phyloP scores from a whole-genome alignment of 208 protist species.

The Crithidia thermophila region DNA sequence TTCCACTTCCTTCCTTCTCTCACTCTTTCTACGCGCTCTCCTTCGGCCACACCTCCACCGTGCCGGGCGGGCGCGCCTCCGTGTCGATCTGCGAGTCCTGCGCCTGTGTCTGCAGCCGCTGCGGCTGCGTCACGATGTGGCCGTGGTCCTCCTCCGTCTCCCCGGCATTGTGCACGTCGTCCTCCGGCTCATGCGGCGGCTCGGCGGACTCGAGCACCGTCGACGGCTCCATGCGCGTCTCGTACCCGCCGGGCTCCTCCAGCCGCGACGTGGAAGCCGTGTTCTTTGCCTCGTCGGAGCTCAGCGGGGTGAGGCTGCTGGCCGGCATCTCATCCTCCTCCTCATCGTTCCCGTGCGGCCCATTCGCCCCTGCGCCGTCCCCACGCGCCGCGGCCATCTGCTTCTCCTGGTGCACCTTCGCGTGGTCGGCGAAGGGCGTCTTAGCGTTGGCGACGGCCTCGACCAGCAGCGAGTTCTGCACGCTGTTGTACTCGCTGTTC shows the following conservation, averaged over 20 bases:
- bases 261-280: neutral
- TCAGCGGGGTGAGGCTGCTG: slow-evolving; percentile 16
- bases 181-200: slow-evolving; percentile 24
- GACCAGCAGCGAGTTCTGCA: slow-evolving; percentile 59
- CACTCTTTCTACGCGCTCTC: neutral
- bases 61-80: slow-evolving; percentile 10
- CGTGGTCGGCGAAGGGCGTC: slow-evolving; percentile 41
- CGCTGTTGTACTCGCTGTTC: slow-evolving; percentile 62
- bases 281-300: slow-evolving; percentile 8
- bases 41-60: slow-evolving; percentile 11
- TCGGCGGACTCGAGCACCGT: slow-evolving; percentile 10
- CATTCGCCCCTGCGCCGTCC: neutral
- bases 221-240: slow-evolving; percentile 9
- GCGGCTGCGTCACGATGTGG: slow-evolving; percentile 38
- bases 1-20: neutral
- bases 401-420: slow-evolving; percentile 23
- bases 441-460: slow-evolving; percentile 44
- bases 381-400: neutral
- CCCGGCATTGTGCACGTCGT: slow-evolving; percentile 15
- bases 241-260: slow-evolving; percentile 20
- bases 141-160: slow-evolving; percentile 32
- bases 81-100: neutral
- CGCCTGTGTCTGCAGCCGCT: slow-evolving; percentile 23
- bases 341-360: neutral
- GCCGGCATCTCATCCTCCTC: slow-evolving; percentile 12